Evolutionary conservation across 139 green algal species (phyloP), one percentile per base, ranked within the genome.

Genomic region (Chlamydomonas sp.): DNA sequence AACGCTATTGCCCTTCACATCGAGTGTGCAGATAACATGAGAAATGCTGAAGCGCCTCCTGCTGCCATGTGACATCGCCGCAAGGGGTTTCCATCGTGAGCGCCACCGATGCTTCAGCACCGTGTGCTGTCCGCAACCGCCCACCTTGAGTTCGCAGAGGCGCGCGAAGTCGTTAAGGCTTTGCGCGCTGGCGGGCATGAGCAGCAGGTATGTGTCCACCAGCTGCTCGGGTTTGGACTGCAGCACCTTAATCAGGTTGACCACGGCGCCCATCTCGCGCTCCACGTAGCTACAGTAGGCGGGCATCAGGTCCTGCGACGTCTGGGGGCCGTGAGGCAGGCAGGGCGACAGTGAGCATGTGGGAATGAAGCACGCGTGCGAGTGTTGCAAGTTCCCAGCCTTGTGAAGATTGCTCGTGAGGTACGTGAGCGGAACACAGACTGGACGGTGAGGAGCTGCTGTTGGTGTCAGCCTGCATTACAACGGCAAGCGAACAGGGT

Each of bases 101-200:
- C 9, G 9, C 66, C 9, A 18, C 12, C 66, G 9, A 18, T 9
- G 12, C 66, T 12, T 71, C 66, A 9, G 9, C 66, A 12, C 66
- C 66, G 9, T 71, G 66, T 18, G 9, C 66, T 12, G 9, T 9
- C 17, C 60, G 1, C 10, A 31, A 6, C 16, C n/a, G 20, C 66
- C 61, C 68, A 95, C 93, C 93, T 95, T 95, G 61, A 95, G 91
- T 60, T 96, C 94, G 71, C 91, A 93, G 14, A 94, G 80, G 1
- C 90, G 82, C 49, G 86, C 73, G 69, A 96, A 94, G 58, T 95
- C 85, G 8, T 69, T 57, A 1, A 78, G 59, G 61, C 82, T 91
- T 87, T 95, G 93, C 9, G 85, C 60, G 12, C 12, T 63, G 0
- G 89, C 71, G 3, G 94, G 94, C 90, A 96, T 94, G 60, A 96